A percentile compares a stretch with the other conserved stretches of the same genome.
Conservation (phyloP, 345 rosid species). For the Pistacia integerrima region DNA sequence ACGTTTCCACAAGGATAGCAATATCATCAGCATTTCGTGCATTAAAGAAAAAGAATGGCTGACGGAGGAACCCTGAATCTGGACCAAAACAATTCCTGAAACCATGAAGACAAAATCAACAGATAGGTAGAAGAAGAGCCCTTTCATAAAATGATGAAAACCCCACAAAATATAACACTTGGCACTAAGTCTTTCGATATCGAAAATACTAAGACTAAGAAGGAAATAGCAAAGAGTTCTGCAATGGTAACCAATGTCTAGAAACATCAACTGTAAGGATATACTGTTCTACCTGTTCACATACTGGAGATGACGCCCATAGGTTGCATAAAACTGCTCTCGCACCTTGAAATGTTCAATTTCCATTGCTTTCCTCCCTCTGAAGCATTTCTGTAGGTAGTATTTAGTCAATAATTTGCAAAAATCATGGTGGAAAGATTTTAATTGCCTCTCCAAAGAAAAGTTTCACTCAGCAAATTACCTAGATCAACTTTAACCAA, state of each 20-base stretch:
- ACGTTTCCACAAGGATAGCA: conserved; percentile 63
- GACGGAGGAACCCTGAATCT: conserved; percentile 75
- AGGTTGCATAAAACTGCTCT: conserved; percentile 58
- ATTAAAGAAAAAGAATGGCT: conserved; percentile 74
- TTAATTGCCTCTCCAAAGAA: conserved; percentile 1
- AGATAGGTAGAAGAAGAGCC: background rate
- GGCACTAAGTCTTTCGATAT: background rate
- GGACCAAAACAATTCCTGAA: conserved; percentile 89
- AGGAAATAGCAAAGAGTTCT: background rate
- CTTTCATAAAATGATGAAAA: background rate
- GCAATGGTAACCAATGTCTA: background rate
- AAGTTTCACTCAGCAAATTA: background rate
- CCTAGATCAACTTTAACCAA: background rate
- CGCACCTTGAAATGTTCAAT: conserved; percentile 67
- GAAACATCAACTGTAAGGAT: conserved; percentile 1
- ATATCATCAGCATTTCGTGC: conserved; percentile 59
- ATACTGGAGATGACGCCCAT: conserved; percentile 66
- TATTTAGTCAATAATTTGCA: conserved; percentile 41
- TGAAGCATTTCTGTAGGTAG: conserved; percentile 85
- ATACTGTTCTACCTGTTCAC: conserved; percentile 62
- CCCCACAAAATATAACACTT: background rate
- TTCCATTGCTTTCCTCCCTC: conserved; percentile 80
- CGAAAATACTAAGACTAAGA: background rate
- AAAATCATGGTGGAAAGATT: background rate
- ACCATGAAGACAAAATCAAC: conserved; percentile 20